Percentiles rank a stretch among this genome's conserved stretches.
phyloP scores from a whole-genome alignment of 768 basidiomycete species.

The Rhodocollybia butyracea region DNA sequence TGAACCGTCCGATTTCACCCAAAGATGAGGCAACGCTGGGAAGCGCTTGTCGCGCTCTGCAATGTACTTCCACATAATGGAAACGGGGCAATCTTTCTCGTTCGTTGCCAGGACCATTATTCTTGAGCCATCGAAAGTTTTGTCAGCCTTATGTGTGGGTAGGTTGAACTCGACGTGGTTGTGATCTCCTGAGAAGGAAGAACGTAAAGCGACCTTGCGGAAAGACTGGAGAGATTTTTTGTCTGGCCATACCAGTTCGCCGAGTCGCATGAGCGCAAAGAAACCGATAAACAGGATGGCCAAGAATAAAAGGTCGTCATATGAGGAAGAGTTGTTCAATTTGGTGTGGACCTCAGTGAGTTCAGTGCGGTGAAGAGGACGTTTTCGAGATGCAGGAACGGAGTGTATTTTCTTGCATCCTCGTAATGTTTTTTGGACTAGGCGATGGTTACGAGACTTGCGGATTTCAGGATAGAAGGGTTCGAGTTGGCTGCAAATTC shows the following conservation, averaged over 20 bases:
- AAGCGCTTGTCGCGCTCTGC: not conserved
- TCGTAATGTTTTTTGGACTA: not conserved
- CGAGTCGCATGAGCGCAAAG: not conserved
- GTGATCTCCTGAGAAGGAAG: not conserved
- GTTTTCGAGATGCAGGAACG: not conserved
- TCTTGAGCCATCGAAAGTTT: conserved; percentile 8
- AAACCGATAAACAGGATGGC: not conserved
- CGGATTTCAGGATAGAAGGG: not conserved
- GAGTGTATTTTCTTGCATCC: not conserved
- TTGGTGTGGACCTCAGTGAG: not conserved
- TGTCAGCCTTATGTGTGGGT: not conserved
- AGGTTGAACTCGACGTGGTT: not conserved
- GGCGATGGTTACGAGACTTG: not conserved
- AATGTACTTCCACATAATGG: not conserved
- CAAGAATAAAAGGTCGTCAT: not conserved
- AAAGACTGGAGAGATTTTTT: too few species aligned
- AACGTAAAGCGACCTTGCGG: not conserved
- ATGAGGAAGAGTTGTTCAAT: not conserved
- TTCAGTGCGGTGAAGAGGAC: not conserved
- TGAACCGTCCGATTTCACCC: not conserved
- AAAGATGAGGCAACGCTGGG: not conserved
- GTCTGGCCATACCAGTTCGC: not conserved
- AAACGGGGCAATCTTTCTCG: conserved; percentile 11
- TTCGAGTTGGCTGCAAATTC: not conserved
- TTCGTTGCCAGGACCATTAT: conserved; percentile 12